Percentiles rank a stretch among this genome's conserved stretches.
Conservation (phyloP, 2,329 filamentous ascomycete species). For the Diaporthe vexans region DNA sequence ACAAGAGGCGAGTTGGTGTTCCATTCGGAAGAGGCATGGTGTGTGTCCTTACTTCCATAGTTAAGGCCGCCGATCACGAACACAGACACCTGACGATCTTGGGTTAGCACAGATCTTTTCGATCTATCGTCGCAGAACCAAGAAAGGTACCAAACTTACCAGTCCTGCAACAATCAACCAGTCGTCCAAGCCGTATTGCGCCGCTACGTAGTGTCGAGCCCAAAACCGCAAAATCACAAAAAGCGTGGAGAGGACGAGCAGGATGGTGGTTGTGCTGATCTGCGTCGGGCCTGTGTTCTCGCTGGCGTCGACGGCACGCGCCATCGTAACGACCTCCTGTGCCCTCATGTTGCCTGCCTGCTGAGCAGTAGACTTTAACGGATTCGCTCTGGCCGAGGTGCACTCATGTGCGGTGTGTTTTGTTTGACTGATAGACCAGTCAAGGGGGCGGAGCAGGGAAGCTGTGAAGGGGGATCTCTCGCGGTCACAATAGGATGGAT, state of each 20-base stretch:
- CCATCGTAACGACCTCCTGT: slow-evolving; percentile 23
- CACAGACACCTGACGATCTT: slow-evolving; percentile 28
- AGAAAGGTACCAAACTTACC: slow-evolving; percentile 3
- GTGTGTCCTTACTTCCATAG: slow-evolving; percentile 39
- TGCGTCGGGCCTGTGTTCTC: slow-evolving; percentile 32
- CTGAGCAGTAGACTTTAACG: slow-evolving; percentile 7
- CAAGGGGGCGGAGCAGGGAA: not conserved
- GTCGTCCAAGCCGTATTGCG: slow-evolving; percentile 41
- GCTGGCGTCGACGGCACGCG: not conserved
- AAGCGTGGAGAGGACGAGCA: slow-evolving; percentile 40
- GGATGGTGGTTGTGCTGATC: slow-evolving; percentile 33
- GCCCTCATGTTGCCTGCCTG: not conserved
- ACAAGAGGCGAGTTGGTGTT: too few relatives aligned
- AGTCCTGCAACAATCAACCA: slow-evolving; percentile 38
- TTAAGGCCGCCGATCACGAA: slow-evolving; percentile 41
- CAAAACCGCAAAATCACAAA: slow-evolving; percentile 42
- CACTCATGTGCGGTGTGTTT: not conserved
- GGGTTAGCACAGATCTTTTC: slow-evolving; percentile 9
- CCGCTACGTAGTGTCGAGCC: slow-evolving; percentile 36
- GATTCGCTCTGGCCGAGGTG: not conserved
- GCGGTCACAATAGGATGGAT: not conserved
- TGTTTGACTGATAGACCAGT: slow-evolving; percentile 1
- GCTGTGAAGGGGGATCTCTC: not conserved
- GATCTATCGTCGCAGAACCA: not conserved
- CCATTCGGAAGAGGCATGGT: not conserved